Evolutionary conservation across 768 basidiomycete species (phyloP), one percentile per base, ranked within the genome.

Genomic region (Mycena venus): DNA sequence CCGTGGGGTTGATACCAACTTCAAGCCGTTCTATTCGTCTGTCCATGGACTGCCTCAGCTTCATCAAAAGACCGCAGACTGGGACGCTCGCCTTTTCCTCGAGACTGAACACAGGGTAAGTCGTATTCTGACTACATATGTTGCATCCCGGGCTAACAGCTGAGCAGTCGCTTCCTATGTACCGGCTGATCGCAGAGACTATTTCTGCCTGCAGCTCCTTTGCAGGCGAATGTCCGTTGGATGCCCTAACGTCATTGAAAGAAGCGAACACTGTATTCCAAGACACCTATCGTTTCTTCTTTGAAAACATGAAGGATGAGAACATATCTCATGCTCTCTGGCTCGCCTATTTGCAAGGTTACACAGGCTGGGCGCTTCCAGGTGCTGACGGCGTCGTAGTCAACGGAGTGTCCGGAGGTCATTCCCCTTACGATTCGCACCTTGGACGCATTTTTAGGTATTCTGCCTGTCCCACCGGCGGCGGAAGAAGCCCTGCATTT

Each of bases 331-430:
- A 63, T 25, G 61, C 61, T 23, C 40, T 38, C 21, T 63, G 61
- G 61, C 61, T 63, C 34, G 61, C 61, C 21, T 63, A 63, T 42
- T 40, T 63, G 61, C 61, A 63, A 42, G 61, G 61, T 7, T 63
- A 63, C 44, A 63, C 61, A 27, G 61, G 61, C 34, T 63, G 61
- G 61, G 38, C 61, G 38, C 61, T 63, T n/a, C 61, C 34, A 17
- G 61, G 21, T 25, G 32, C 61, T 11, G 40, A 63, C 40, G 38
- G 61, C 32, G 61, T 63, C 61, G 21, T 63, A 34, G 38, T 63
- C 36, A 63, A 38, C 61, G 61, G 61, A 34, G 61, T 63, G 23
- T 63, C 61, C 34, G 61, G 61, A 27, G 61, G 61, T 23, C 61
- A 63, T 7, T 38, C 34, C n/a, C 2, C 61, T 63, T 27, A 63